phyloP scores from a whole-genome alignment of 106 monocot species.

The Dioscorea zingiberensis region DNA sequence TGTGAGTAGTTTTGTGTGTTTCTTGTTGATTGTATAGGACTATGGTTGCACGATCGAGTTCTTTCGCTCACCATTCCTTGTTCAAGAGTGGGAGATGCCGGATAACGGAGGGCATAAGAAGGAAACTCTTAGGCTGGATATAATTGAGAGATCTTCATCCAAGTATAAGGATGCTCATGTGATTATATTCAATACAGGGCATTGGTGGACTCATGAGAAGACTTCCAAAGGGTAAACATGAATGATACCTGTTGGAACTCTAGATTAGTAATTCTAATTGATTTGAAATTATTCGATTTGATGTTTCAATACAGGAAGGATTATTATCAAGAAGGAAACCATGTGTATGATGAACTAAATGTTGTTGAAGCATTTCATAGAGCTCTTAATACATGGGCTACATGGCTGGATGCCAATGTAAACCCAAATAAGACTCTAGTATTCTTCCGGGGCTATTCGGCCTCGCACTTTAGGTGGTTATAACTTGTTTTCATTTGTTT shows the following conservation, averaged over 20 bases:
- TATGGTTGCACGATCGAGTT: constrained; percentile 77
- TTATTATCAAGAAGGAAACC: constrained; percentile 82
- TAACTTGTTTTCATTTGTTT: neutral
- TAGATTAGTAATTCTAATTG: neutral
- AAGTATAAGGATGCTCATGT: constrained; percentile 79
- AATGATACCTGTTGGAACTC: neutral
- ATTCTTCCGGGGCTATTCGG: constrained; percentile 88
- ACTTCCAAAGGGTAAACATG: constrained; percentile 66
- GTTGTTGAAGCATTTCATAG: constrained; percentile 70
- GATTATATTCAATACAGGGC: constrained; percentile 81
- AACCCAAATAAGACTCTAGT: constrained; percentile 57
- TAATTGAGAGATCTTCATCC: constrained; percentile 53
- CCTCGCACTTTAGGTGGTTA: constrained; percentile 80
- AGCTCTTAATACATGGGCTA: constrained; percentile 84
- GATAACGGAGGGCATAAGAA: constrained; percentile 40
- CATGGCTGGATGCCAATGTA: constrained; percentile 75
- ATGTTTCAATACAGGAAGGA: constrained; percentile 41
- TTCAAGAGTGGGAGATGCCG: constrained; percentile 85
- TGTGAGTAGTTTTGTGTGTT: too few species aligned
- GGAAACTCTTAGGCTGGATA: constrained; percentile 79
- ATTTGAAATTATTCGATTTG: neutral
- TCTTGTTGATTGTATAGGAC: constrained; percentile 37
- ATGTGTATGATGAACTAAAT: constrained; percentile 53
- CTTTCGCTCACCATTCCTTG: constrained; percentile 86
- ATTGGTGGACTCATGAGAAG: constrained; percentile 98